These are phyloP conservation scores for Diplodia sapinea DNA, from an alignment of 2,329 filamentous ascomycete genomes.

Conservation along the genomic window DNA sequence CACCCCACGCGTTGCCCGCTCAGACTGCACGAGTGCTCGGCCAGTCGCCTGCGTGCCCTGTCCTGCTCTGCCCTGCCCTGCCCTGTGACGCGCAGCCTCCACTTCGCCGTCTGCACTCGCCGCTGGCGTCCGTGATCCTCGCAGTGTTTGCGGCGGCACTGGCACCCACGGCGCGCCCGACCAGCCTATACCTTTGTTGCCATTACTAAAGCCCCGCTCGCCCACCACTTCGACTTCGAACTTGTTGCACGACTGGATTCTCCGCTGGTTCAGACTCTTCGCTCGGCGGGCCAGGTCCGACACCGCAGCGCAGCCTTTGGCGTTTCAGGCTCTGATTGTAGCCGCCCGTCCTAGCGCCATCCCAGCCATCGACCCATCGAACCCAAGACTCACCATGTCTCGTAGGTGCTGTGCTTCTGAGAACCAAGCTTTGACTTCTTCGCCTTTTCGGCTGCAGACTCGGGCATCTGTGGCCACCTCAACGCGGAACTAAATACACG, in stretches of 20 bases:
- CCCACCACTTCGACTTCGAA: neutral
- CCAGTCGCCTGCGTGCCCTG: neutral
- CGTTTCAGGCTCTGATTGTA: neutral
- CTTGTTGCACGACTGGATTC: neutral
- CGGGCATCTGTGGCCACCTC: neutral
- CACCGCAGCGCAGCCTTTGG: neutral
- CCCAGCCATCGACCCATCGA: neutral
- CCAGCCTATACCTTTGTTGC: slow-evolving; percentile 12
- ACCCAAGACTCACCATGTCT: neutral
- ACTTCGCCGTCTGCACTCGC: neutral
- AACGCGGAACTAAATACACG: neutral
- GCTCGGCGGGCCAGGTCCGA: neutral
- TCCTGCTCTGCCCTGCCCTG: neutral
- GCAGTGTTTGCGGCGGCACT: neutral
- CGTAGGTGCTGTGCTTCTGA: neutral
- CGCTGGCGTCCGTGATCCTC: neutral
- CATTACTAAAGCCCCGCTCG: slow-evolving; percentile 19
- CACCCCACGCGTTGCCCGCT: neutral
- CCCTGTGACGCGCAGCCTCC: neutral
- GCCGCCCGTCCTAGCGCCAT: neutral
- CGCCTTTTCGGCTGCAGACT: neutral
- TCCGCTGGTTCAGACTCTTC: neutral
- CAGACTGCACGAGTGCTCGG: neutral
- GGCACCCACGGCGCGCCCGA: neutral
- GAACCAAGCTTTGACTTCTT: neutral